A percentile compares a stretch with the other conserved stretches of the same genome.
Conservation (phyloP, 495 filamentous ascomycete species). For the Neurospora pannonica region DNA sequence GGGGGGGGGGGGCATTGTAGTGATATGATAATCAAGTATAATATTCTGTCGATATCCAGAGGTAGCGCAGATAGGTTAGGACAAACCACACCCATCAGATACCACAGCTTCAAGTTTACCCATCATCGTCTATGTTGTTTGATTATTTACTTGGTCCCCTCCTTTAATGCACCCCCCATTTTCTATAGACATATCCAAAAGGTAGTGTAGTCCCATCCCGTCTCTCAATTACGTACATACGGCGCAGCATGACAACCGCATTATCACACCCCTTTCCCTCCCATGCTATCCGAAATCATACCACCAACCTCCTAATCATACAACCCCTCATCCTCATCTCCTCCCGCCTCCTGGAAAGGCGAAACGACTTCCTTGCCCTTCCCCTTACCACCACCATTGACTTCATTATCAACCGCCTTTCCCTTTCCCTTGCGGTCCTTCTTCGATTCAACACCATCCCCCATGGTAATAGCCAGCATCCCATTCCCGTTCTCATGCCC, state of each 20-base stretch:
- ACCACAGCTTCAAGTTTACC: background rate
- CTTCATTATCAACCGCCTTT: slow-evolving; percentile 21
- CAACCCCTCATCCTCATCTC: slow-evolving; percentile 22
- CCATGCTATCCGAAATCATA: background rate
- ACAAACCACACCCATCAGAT: no score
- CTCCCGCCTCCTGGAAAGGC: slow-evolving; percentile 16
- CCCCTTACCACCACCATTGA: slow-evolving; percentile 24
- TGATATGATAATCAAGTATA: no score
- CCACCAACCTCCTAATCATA: slow-evolving; percentile 16
- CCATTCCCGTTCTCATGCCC: background rate
- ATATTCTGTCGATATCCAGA: no score
- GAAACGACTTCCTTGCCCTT: slow-evolving; percentile 41
- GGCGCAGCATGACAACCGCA: background rate
- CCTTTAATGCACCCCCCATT: background rate
- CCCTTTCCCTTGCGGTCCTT: slow-evolving; percentile 45
- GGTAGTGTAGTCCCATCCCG: background rate
- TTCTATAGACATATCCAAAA: background rate
- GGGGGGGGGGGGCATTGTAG: no score
- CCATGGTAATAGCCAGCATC: background rate
- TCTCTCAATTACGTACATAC: background rate
- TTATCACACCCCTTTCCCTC: background rate
- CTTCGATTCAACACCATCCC: slow-evolving; percentile 5
- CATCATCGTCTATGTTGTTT: background rate
- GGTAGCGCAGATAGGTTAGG: no score
- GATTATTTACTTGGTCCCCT: background rate